Conservation (phyloP, 495 filamentous ascomycete genomes). For the Penicillium fimorum region DNA sequence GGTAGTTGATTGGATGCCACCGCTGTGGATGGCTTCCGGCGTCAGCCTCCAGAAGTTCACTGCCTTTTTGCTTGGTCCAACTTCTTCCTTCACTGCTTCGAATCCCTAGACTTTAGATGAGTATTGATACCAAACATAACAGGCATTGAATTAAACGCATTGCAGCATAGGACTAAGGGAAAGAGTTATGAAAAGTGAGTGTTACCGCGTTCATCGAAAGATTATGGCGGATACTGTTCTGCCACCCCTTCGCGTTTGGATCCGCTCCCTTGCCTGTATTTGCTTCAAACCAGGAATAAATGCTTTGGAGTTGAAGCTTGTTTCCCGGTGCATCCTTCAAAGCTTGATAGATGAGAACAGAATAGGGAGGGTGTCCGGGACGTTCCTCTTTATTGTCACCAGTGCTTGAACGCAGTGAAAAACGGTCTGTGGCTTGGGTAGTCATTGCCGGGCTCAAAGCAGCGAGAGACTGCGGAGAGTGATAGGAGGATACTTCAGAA, state of each 20-base stretch:
- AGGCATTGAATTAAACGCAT: conserved; percentile 4
- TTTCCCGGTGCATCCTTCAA: conserved; percentile 62
- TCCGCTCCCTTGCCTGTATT: conserved; percentile 74
- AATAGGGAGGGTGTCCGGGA: conserved; percentile 67
- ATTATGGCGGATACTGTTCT: conserved; percentile 96
- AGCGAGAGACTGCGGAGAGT: conserved; percentile 12
- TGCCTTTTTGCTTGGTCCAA: conserved; percentile 54
- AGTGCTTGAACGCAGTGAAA: conserved; percentile 18
- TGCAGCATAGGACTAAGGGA: background rate
- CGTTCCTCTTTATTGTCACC: conserved; percentile 30
- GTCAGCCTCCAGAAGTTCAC: conserved; percentile 67
- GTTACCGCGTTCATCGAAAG: conserved; percentile 91
- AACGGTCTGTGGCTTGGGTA: conserved; percentile 7
- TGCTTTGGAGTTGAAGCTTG: conserved; percentile 76
- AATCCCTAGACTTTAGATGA: conserved; percentile 56
- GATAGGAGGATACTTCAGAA: conserved; percentile 25
- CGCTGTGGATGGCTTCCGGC: conserved; percentile 55
- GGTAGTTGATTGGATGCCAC: conserved; percentile 71
- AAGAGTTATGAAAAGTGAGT: background rate
- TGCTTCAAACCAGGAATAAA: conserved; percentile 86
- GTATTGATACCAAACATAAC: conserved; percentile 7
- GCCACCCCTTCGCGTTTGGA: conserved; percentile 75
- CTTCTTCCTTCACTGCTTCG: conserved; percentile 51
- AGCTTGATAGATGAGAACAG: conserved; percentile 74
- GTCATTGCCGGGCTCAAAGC: conserved; percentile 17